phyloP scores from a whole-genome alignment of 1,284 basidiomycete genomes.

The Takashimella tepidaria region DNA sequence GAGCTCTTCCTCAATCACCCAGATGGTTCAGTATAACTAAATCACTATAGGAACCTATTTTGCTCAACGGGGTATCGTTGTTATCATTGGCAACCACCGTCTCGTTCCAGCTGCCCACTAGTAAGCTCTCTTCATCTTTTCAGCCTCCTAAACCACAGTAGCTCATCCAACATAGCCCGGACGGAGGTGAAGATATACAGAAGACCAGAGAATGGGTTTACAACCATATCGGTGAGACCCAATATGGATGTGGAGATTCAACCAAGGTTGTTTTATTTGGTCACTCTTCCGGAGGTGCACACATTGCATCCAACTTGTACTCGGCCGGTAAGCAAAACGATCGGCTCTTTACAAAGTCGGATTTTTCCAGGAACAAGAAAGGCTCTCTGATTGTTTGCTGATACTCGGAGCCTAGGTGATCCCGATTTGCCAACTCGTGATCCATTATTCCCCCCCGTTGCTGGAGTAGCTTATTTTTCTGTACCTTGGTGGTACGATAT shows the following conservation, averaged over 20 bases:
- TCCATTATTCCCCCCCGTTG: constrained; percentile 6
- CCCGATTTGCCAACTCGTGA: neutral
- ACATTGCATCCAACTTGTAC: constrained; percentile 15
- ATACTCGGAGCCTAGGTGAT: too few relatives aligned
- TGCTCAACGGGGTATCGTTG: constrained; percentile 7
- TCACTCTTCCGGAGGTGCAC: constrained; percentile 15
- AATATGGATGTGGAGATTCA: constrained; percentile 6
- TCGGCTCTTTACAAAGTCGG: neutral
- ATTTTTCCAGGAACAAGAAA: too few relatives aligned
- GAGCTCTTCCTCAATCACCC: too few relatives aligned
- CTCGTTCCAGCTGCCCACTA: constrained; percentile 6
- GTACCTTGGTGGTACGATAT: constrained; percentile 17
- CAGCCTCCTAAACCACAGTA: neutral
- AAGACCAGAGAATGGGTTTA: constrained; percentile 8
- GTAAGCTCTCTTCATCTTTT: neutral
- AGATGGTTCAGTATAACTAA: too few relatives aligned
- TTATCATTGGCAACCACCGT: constrained; percentile 7
- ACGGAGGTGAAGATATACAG: constrained; percentile 9
- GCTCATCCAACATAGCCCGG: neutral
- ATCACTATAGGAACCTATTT: constrained; percentile 5
- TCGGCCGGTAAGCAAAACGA: constrained; percentile 3
- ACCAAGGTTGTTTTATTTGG: constrained; percentile 16
- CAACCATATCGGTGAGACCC: neutral
- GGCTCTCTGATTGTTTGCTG: too few relatives aligned
- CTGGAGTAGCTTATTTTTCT: constrained; percentile 17